Evolutionary conservation across 352 stramenopile genomes (phyloP).

Genomic region (Phytophthora lateralis): DNA sequence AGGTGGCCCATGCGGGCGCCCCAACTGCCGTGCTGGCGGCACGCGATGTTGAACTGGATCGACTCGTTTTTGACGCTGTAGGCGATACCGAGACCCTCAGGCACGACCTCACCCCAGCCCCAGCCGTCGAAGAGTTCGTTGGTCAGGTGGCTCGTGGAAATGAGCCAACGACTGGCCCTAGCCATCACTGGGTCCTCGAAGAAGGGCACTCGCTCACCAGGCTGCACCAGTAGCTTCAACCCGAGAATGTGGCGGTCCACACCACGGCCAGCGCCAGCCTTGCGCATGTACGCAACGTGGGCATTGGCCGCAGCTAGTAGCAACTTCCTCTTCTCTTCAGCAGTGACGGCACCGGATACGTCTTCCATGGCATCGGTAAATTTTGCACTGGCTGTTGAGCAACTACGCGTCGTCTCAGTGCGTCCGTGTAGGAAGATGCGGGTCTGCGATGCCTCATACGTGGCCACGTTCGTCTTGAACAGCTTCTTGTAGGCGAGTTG

Average conservation of each 20-base stretch:
- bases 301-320: conserved; percentile 47
- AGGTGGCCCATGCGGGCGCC: conserved; percentile 68
- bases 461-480: conserved; percentile 68
- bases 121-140: conserved; percentile 86
- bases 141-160: conserved; percentile 83
- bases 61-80: conserved; percentile 84
- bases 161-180: conserved; percentile 72
- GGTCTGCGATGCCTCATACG: conserved; percentile 96
- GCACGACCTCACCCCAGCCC: conserved; percentile 85
- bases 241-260: conserved; percentile 96
- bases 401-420: conserved; percentile 91
- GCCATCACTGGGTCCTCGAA: conserved; percentile 77
- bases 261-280: conserved; percentile 74
- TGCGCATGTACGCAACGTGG: conserved; percentile 75
- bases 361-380: conserved; percentile 90
- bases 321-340: conserved; percentile 51
- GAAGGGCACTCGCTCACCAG: conserved; percentile 60
- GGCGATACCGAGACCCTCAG: conserved; percentile 76
- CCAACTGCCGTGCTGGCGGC: conserved; percentile 56
- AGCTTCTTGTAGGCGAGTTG: conserved; percentile 92
- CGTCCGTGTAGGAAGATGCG: conserved; percentile 94
- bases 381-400: conserved; percentile 73
- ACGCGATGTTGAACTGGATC: conserved; percentile 88
- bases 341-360: conserved; percentile 32
- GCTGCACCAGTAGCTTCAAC: conserved; percentile 68